These are phyloP conservation scores for Bolboschoenoplectus hybrid DNA, from an alignment of 202 grass and related monocot species.

Conservation along the genomic window DNA sequence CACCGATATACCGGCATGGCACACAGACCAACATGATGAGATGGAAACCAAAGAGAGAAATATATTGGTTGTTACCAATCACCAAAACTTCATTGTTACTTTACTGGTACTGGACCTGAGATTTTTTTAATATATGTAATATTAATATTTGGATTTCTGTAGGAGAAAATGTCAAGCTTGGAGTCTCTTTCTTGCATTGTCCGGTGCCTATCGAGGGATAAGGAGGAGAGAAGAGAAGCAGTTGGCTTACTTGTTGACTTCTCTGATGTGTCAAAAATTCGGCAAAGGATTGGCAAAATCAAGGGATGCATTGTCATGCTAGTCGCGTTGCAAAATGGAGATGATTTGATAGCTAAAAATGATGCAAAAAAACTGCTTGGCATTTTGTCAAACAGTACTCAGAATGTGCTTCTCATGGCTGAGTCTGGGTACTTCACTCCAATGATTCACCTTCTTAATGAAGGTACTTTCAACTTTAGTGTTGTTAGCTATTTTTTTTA, in stretches of 20 bases:
- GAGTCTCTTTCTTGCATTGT: constrained; percentile 75
- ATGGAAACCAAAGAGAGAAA: neutral
- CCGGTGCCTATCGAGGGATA: constrained; percentile 63
- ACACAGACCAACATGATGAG: neutral
- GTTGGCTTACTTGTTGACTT: constrained; percentile 66
- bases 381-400: constrained; percentile 62
- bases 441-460: constrained; percentile 63
- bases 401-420: constrained; percentile 89
- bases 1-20: neutral
- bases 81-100: neutral
- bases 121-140: neutral
- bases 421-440: constrained; percentile 82
- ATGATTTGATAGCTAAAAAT: constrained; percentile 49
- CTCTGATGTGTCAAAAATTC: constrained; percentile 55
- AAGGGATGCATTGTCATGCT: constrained; percentile 82
- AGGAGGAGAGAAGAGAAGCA: constrained; percentile 58
- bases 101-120: neutral
- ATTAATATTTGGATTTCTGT: constrained; percentile 18
- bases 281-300: constrained; percentile 79
- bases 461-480: constrained; percentile 51
- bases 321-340: constrained; percentile 61
- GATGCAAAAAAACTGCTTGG: constrained; percentile 53
- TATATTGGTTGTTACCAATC: neutral
- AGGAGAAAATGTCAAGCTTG: constrained; percentile 72
- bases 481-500: neutral